These are phyloP conservation scores for Xylaria acuta DNA, from an alignment of 495 filamentous ascomycete genomes.

Conservation along the genomic window DNA sequence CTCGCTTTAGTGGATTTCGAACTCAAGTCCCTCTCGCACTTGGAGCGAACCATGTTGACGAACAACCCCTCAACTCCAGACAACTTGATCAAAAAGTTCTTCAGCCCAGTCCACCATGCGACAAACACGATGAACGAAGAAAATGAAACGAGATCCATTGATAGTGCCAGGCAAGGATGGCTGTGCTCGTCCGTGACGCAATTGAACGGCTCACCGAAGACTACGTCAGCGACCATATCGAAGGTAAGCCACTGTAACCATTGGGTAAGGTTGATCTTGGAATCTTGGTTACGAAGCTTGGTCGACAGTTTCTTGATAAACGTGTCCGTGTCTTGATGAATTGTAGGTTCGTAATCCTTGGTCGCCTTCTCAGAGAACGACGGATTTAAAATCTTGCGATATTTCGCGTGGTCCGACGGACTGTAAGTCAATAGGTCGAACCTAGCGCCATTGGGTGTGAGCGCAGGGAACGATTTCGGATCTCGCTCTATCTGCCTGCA, in stretches of 20 bases:
- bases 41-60: neutral
- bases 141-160: constrained; percentile 1
- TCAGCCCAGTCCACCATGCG: neutral
- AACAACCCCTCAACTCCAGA: neutral
- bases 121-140: constrained; percentile 7
- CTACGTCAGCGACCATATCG: constrained; percentile 11
- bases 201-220: constrained; percentile 1
- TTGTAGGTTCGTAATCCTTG: neutral
- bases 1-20: constrained; percentile 7
- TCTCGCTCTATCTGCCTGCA: constrained; percentile 7
- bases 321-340: neutral
- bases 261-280: constrained; percentile 3
- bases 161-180: constrained; percentile 5
- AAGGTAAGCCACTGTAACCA: constrained; percentile 5
- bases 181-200: neutral
- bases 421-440: constrained; percentile 10
- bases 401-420: neutral
- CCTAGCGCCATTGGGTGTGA: constrained; percentile 12
- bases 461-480: neutral
- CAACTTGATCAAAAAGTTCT: neutral
- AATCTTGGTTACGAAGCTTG: neutral
- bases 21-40: constrained; percentile 1
- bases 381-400: constrained; percentile 2
- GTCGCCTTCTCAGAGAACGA: constrained; percentile 1
- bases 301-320: constrained; percentile 7